Evolutionary conservation across 1,284 basidiomycete species (phyloP), one percentile per base, ranked within the genome.

Genomic region (Agaricales sp.): DNA sequence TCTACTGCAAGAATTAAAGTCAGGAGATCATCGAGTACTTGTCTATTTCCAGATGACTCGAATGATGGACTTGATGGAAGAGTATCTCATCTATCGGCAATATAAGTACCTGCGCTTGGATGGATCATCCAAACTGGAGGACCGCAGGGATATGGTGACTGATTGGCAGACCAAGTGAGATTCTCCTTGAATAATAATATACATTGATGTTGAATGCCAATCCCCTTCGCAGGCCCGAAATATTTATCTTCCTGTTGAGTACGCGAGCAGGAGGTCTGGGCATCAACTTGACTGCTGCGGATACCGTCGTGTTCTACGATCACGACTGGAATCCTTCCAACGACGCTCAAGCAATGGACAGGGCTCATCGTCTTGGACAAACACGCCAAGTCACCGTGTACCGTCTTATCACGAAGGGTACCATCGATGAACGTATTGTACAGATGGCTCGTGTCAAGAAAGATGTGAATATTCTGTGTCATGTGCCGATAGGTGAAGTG

Each of bases 261-360:
- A 99, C 96, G 0, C 81, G 94, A 51, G 96, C 96, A 20, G 96
- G 96, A 65, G 96, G 96, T 53, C 72, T 99, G 50, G 96, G 96
- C 60, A 99, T 99, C 74, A 99, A 99, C 64, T 70, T 99, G 50
- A 99, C 95, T 1, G 95, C 95, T 2, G 96, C 96, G 2, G 93
- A 97, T 62, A 98, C 96, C 1, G 96, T 99, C 55, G 72, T 99
- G 51, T 99, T 99, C 67, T 97, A 98, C 64, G 96, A 99, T 63
- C 93, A 96, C 61, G 96, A 99, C 62, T 99, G 96, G 96, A 99
- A 99, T 65, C 96, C 94, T 13, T 95, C 92, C 22, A 99, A 99
- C 63, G 96, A 99, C 64, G 92, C 93, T 38, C 96, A 99, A 66
- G 96, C 96, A 11, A 99, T 99, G 96, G 96, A 99, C 63, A 90